These are phyloP conservation scores for Alternaria arborescens DNA, from an alignment of 2,329 filamentous ascomycete species.

Conservation along the genomic window DNA sequence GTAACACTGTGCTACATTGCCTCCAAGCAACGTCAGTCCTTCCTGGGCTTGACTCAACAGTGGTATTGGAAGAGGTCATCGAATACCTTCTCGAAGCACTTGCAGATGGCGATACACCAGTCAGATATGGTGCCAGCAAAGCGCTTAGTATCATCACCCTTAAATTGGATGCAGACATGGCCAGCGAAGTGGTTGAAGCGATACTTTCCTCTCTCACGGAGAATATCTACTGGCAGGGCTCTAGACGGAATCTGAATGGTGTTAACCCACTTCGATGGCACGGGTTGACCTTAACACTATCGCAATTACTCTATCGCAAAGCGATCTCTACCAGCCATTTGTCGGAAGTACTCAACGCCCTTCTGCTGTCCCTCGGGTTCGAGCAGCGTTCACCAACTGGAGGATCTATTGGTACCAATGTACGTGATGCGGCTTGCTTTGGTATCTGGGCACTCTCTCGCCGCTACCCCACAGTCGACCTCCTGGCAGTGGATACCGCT, in stretches of 20 bases:
- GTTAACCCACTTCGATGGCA: constrained; percentile 91
- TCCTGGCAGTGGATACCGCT: constrained; percentile 67
- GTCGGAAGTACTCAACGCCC: constrained; percentile 75
- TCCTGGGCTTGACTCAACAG: constrained; percentile 49
- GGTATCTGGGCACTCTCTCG: constrained; percentile 93
- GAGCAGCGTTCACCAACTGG: constrained; percentile 88
- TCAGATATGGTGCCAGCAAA: constrained; percentile 90
- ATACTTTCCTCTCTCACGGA: constrained; percentile 75
- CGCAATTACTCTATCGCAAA: constrained; percentile 84
- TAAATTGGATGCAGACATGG: constrained; percentile 81
- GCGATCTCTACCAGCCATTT: constrained; percentile 78
- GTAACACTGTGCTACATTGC: constrained; percentile 74
- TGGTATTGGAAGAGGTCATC: constrained; percentile 76
- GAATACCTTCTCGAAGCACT: constrained; percentile 80
- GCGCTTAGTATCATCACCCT: constrained; percentile 86
- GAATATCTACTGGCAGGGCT: constrained; percentile 66
- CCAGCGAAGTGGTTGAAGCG: constrained; percentile 84
- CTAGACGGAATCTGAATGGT: constrained; percentile 70
- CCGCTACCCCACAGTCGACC: constrained; percentile 82
- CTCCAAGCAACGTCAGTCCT: constrained; percentile 55
- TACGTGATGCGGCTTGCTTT: constrained; percentile 94
- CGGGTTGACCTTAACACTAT: constrained; percentile 85
- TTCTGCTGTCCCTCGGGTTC: constrained; percentile 83
- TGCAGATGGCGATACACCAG: constrained; percentile 88
- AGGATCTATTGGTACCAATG: constrained; percentile 85